These are phyloP conservation scores for Porcisia deanei DNA, from an alignment of 208 protist species.

Conservation along the genomic window DNA sequence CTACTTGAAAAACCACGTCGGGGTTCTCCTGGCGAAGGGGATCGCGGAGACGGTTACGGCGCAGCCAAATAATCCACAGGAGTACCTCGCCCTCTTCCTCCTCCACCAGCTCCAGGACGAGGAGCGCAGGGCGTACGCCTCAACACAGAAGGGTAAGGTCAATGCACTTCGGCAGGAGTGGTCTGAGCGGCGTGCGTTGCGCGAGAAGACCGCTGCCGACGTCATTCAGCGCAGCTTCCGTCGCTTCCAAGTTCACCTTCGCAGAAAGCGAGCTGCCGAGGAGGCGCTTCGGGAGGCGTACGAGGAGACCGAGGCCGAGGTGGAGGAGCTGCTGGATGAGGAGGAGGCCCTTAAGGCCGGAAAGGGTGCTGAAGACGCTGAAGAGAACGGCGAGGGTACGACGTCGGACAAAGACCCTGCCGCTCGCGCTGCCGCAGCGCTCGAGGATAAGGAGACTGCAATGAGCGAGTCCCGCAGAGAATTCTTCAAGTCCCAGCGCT, in stretches of 20 bases:
- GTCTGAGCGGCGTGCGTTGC: constrained; percentile 41
- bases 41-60: constrained; percentile 88
- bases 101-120: constrained; percentile 87
- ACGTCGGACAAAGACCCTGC: constrained; percentile 15
- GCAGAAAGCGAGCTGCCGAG: constrained; percentile 48
- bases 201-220: constrained; percentile 72
- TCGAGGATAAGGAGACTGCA: constrained; percentile 44
- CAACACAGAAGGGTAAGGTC: constrained; percentile 34
- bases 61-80: constrained; percentile 87
- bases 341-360: constrained; percentile 27
- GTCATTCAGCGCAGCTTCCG: constrained; percentile 76
- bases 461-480: constrained; percentile 48
- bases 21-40: constrained; percentile 85
- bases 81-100: constrained; percentile 90
- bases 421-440: constrained; percentile 14
- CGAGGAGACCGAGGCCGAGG: constrained; percentile 60
- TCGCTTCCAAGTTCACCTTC: constrained; percentile 36
- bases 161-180: constrained; percentile 60
- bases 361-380: constrained; percentile 13
- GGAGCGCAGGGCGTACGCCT: constrained; percentile 42
- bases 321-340: constrained; percentile 71
- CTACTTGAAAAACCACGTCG: constrained; percentile 85
- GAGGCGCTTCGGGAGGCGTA: constrained; percentile 49
- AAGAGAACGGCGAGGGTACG: constrained; percentile 5
- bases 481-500: constrained; percentile 77